phyloP scores from a whole-genome alignment of 768 basidiomycete species.

The Pleurotus giganteus region DNA sequence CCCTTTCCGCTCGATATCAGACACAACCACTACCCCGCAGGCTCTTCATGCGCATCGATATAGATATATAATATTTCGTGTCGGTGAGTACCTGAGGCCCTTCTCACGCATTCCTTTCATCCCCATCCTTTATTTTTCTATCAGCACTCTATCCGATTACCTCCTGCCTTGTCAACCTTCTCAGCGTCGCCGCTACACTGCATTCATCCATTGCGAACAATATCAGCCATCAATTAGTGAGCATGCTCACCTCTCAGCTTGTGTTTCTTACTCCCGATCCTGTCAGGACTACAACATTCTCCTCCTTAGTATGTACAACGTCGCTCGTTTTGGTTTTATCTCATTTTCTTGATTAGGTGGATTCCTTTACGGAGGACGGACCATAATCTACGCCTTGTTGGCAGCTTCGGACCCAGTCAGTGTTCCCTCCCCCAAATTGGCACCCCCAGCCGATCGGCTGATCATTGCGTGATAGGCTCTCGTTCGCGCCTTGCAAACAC shows the following conservation, averaged over 20 bases:
- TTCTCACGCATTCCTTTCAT: neutral
- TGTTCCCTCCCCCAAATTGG: neutral
- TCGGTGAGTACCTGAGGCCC: conserved; percentile 3
- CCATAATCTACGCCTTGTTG: conserved; percentile 13
- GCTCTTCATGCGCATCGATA: conserved; percentile 7
- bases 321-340: too few relatives aligned
- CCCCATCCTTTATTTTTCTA: neutral
- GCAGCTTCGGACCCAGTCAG: conserved; percentile 15
- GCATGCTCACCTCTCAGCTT: neutral
- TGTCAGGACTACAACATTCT: neutral
- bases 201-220: conserved; percentile 5
- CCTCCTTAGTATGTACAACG: neutral
- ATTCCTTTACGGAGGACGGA: conserved; percentile 14
- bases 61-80: conserved; percentile 10
- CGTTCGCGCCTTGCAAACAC: neutral
- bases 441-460: too few relatives aligned
- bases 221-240: conserved; percentile 4
- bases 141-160: conserved; percentile 12
- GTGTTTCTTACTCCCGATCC: too few relatives aligned
- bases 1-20: neutral
- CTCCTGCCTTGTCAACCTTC: conserved; percentile 10
- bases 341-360: conserved; percentile 11
- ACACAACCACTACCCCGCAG: neutral
- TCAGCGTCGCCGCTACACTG: conserved; percentile 6
- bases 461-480: neutral